phyloP scores from a whole-genome alignment of 495 filamentous ascomycete genomes.

The Trichocladium antarcticum region DNA sequence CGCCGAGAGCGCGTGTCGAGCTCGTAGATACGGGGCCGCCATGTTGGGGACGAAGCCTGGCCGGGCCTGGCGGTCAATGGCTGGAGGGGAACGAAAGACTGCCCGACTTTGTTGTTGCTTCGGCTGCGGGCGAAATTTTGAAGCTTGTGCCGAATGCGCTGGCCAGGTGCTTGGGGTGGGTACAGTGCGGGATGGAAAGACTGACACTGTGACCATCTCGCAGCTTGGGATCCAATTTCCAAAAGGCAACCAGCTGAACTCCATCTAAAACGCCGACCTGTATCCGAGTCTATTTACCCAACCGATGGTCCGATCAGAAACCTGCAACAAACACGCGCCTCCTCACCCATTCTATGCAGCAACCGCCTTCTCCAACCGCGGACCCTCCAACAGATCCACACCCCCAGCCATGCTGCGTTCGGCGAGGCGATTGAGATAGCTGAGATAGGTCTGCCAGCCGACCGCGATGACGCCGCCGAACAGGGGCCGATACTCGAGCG shows the following conservation, averaged over 20 bases:
- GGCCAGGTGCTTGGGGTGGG: background rate
- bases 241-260: too few species aligned
- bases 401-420: constrained; percentile 28
- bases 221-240: too few species aligned
- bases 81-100: constrained; percentile 5
- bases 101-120: background rate
- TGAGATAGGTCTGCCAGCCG: constrained; percentile 87
- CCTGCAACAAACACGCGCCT: background rate
- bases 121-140: constrained; percentile 7
- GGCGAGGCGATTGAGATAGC: constrained; percentile 65
- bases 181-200: background rate
- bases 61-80: constrained; percentile 34
- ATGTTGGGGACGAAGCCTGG: constrained; percentile 24
- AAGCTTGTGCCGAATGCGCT: background rate
- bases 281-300: background rate
- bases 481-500: constrained; percentile 63
- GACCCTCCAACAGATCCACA: background rate
- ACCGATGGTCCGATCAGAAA: too few species aligned
- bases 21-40: constrained; percentile 29
- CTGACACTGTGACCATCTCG: background rate
- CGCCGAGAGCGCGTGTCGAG: constrained; percentile 21
- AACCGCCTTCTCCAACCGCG: background rate
- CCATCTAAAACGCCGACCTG: too few species aligned
- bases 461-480: constrained; percentile 70
- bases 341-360: constrained; percentile 4